Evolutionary conservation across 2,329 filamentous ascomycete genomes (phyloP).

Genomic region (Aspergillus pseudotamarii): DNA sequence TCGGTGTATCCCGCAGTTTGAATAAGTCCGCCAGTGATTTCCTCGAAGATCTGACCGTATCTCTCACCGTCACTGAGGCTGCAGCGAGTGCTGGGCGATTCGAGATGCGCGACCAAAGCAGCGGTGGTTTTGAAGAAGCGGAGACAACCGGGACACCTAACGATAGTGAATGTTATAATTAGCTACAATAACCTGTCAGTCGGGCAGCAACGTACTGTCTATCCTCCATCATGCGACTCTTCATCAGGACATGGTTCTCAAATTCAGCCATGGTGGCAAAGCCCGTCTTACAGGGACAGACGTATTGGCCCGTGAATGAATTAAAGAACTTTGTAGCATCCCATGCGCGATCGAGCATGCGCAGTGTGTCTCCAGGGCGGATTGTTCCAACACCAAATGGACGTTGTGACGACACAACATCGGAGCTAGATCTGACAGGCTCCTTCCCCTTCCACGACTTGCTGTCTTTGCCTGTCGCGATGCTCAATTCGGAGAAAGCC

Average conservation of each 20-base stretch:
- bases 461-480: background rate
- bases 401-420: background rate
- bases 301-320: conserved; percentile 30
- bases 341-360: conserved; percentile 23
- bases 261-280: conserved; percentile 32
- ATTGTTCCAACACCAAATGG: conserved; percentile 8
- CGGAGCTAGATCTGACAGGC: background rate
- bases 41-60: conserved; percentile 40
- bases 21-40: conserved; percentile 43
- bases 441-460: conserved; percentile 12
- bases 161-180: conserved; percentile 3
- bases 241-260: conserved; percentile 35
- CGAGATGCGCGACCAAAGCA: conserved; percentile 46
- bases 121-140: conserved; percentile 41
- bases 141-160: conserved; percentile 43
- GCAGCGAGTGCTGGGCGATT: conserved; percentile 40
- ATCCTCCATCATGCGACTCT: conserved; percentile 17
- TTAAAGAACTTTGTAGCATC: conserved; percentile 37
- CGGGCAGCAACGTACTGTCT: conserved; percentile 21
- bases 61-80: conserved; percentile 30
- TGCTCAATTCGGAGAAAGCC: conserved; percentile 19
- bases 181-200: too few species aligned
- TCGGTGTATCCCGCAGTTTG: conserved; percentile 33
- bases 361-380: conserved; percentile 18
- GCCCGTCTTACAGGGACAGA: conserved; percentile 37